Conservation (phyloP, 2,329 filamentous ascomycete species). For the Gyromitra esculenta region DNA sequence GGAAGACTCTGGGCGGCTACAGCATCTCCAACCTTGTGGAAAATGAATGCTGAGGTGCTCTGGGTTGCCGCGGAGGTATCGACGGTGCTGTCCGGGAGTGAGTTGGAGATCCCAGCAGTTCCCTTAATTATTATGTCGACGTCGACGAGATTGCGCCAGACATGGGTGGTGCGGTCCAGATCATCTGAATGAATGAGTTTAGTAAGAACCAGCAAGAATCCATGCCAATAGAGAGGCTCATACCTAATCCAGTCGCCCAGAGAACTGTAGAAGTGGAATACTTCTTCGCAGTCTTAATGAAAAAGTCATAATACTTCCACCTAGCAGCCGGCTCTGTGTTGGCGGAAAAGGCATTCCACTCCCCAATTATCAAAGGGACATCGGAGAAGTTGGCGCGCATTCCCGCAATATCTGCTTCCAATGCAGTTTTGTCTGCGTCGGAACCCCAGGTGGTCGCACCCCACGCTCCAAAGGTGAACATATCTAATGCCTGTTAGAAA, state of each 20-base stretch:
- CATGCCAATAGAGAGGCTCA: not conserved
- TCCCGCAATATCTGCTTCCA: slow-evolving; percentile 65
- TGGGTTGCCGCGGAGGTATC: slow-evolving; percentile 64
- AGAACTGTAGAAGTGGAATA: slow-evolving; percentile 66
- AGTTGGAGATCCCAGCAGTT: slow-evolving; percentile 62
- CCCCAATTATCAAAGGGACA: slow-evolving; percentile 63
- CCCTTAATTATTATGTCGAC: slow-evolving; percentile 65
- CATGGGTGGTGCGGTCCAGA: slow-evolving; percentile 64
- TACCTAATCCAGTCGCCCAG: slow-evolving; percentile 67
- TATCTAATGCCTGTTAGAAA: slow-evolving; percentile 55
- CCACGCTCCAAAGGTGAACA: slow-evolving; percentile 61
- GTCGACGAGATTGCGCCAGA: slow-evolving; percentile 66
- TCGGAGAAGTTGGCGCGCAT: slow-evolving; percentile 67
- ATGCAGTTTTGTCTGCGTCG: slow-evolving; percentile 65
- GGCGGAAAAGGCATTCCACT: slow-evolving; percentile 66
- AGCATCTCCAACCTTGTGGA: slow-evolving; percentile 59
- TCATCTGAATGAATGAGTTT: slow-evolving; percentile 61
- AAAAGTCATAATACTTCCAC: slow-evolving; percentile 69
- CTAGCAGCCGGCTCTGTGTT: slow-evolving; percentile 68
- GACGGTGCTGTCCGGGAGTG: slow-evolving; percentile 66
- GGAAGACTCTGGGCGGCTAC: slow-evolving; percentile 63
- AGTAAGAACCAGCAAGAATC: not conserved
- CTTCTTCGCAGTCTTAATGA: slow-evolving; percentile 65
- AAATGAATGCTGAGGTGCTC: slow-evolving; percentile 68
- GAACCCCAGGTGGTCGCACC: slow-evolving; percentile 71